Conservation (phyloP, 306 rosid genomes). For the Cicer yamashitae region DNA sequence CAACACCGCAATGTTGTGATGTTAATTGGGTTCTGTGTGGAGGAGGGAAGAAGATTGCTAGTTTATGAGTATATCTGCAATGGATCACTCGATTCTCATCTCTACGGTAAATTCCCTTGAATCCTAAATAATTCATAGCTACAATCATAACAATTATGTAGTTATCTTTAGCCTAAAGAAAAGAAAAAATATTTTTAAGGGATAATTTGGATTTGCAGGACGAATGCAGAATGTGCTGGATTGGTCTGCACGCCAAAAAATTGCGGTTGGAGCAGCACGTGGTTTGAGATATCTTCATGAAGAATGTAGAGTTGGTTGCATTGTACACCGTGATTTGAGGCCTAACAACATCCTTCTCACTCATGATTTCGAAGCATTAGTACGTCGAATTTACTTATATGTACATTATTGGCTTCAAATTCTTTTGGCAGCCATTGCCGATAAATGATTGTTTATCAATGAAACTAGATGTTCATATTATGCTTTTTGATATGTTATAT, state of each 20-base stretch:
- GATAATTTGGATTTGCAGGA: constrained; percentile 58
- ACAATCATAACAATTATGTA: not conserved
- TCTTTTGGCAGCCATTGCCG: not conserved
- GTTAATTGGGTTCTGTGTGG: constrained; percentile 92
- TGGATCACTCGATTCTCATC: constrained; percentile 89
- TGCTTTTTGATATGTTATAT: too few relatives aligned
- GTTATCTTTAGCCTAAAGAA: too few relatives aligned
- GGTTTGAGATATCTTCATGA: constrained; percentile 98
- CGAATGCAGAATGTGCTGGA: constrained; percentile 55
- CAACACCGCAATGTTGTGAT: constrained; percentile 97
- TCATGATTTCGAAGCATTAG: constrained; percentile 97
- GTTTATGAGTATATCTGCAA: constrained; percentile 94
- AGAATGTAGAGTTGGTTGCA: constrained; percentile 99
- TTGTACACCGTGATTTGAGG: constrained; percentile 94
- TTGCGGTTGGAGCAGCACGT: constrained; percentile 95
- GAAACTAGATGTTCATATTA: too few relatives aligned
- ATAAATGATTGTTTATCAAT: not conserved
- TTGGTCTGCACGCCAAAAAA: constrained; percentile 85
- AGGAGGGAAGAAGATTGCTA: constrained; percentile 86
- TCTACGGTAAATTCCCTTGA: constrained; percentile 65
- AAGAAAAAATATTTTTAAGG: not conserved
- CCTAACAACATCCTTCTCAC: constrained; percentile 97
- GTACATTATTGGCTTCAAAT: constrained; percentile 33
- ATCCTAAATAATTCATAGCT: constrained; percentile 11
- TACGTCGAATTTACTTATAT: constrained; percentile 47